These are phyloP conservation scores for Trichoderma sp. DNA, from an alignment of 2,329 filamentous ascomycete genomes.

Conservation along the genomic window DNA sequence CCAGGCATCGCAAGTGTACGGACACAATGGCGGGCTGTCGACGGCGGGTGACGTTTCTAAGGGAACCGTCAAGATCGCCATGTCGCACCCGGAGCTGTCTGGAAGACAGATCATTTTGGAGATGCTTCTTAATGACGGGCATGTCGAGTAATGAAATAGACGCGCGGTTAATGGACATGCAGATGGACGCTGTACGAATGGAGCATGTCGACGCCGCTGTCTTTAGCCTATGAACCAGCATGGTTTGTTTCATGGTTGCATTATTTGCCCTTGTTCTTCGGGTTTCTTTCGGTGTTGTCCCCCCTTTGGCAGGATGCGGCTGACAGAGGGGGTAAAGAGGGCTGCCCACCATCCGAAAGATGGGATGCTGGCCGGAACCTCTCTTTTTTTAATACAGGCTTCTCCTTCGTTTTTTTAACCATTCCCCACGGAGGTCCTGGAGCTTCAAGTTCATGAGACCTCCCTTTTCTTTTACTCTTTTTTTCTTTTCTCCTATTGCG, in stretches of 20 bases:
- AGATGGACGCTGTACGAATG: neutral
- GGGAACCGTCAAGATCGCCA: constrained; percentile 87
- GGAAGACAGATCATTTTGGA: constrained; percentile 88
- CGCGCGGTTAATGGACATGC: neutral
- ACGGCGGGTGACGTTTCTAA: constrained; percentile 53
- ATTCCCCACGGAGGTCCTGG: neutral
- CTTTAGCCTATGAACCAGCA: neutral
- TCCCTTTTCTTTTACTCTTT: neutral
- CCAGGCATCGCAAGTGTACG: constrained; percentile 36
- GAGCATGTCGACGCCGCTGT: neutral
- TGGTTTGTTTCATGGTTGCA: neutral
- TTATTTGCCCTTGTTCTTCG: neutral
- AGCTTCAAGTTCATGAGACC: neutral
- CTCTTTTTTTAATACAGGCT: neutral
- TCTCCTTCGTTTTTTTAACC: neutral
- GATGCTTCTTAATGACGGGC: constrained; percentile 87
- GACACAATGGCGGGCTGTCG: constrained; percentile 38
- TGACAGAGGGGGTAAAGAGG: neutral
- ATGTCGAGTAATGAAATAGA: constrained; percentile 46
- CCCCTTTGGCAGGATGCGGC: neutral
- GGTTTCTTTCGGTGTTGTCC: neutral
- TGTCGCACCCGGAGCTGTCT: constrained; percentile 89
- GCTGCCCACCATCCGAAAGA: neutral
- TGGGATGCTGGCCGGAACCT: neutral
- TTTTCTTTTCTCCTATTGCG: neutral